Evolutionary conservation across 139 green algal genomes (phyloP).

Genomic region (Volvox africanus): DNA sequence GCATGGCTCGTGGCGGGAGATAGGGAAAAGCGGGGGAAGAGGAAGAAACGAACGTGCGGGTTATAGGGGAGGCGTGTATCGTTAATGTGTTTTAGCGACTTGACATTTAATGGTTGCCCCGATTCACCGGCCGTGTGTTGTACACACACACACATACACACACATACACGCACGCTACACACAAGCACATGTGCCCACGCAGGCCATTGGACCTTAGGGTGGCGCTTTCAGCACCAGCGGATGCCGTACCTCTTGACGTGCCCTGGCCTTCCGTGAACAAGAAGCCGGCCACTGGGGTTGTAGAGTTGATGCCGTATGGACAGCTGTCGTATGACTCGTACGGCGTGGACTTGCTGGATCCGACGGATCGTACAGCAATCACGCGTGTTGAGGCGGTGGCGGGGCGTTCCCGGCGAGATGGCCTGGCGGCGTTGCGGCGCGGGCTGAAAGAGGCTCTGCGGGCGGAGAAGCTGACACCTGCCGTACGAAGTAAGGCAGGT

Average conservation of each 20-base stretch:
- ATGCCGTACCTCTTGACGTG: conserved; percentile 24
- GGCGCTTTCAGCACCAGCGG: conserved; percentile 29
- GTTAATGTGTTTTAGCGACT: neutral
- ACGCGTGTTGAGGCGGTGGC: conserved; percentile 64
- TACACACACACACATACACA: no score
- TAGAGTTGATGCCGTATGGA: neutral
- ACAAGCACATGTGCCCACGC: neutral
- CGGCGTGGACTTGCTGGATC: conserved; percentile 50
- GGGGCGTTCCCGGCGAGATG: neutral
- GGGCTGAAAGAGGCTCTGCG: conserved; percentile 74
- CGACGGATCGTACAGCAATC: conserved; percentile 45
- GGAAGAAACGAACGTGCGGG: neutral
- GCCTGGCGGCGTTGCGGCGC: conserved; percentile 67
- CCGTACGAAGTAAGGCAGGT: conserved; percentile 56
- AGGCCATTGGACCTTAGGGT: conserved; percentile 53
- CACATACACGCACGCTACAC: neutral
- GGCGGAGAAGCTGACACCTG: conserved; percentile 60
- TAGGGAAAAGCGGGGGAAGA: no score
- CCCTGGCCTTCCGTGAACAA: neutral
- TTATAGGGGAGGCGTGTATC: neutral
- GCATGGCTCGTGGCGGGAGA: neutral
- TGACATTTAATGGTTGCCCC: no score
- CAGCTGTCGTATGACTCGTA: conserved; percentile 10
- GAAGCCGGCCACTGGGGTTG: no score
- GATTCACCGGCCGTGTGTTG: no score